These are phyloP conservation scores for Aspergillus sp. DNA, from an alignment of 2,329 filamentous ascomycete species.

Conservation along the genomic window DNA sequence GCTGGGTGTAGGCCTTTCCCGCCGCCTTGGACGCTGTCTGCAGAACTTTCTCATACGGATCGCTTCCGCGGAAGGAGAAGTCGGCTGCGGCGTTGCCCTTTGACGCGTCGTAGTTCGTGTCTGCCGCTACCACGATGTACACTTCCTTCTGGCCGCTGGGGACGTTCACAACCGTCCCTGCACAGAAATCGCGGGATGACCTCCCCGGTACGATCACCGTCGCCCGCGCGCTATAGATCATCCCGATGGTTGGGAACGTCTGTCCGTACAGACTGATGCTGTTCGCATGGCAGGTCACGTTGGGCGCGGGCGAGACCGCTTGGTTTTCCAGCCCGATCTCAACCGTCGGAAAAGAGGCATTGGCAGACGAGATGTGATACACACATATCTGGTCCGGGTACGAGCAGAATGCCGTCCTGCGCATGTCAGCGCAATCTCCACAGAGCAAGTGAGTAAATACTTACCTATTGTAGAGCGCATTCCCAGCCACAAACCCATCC, in stretches of 20 bases:
- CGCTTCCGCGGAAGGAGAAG: slow-evolving; percentile 50
- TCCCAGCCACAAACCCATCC: slow-evolving; percentile 2
- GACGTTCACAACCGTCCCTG: background rate
- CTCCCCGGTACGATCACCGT: slow-evolving; percentile 29
- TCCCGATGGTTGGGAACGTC: slow-evolving; percentile 33
- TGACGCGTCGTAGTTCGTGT: slow-evolving; percentile 48
- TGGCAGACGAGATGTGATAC: slow-evolving; percentile 30
- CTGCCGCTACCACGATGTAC: slow-evolving; percentile 44
- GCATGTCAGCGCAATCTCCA: no score
- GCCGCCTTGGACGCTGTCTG: slow-evolving; percentile 18
- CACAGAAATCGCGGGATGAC: slow-evolving; percentile 21
- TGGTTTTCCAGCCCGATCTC: slow-evolving; percentile 44
- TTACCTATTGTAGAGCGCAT: background rate
- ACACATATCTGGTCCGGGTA: slow-evolving; percentile 43
- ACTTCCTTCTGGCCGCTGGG: slow-evolving; percentile 3
- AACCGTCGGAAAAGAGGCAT: slow-evolving; percentile 37
- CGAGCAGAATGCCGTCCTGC: slow-evolving; percentile 16
- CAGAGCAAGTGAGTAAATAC: background rate
- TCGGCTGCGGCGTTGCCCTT: slow-evolving; percentile 44
- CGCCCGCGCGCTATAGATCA: slow-evolving; percentile 20
- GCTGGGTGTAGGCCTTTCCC: slow-evolving; percentile 5
- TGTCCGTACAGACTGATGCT: slow-evolving; percentile 35
- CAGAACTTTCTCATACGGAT: slow-evolving; percentile 42
- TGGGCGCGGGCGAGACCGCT: slow-evolving; percentile 27
- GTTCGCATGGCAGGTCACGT: slow-evolving; percentile 31